phyloP scores from a whole-genome alignment of 805 yeast species.

The Middelhovenomyces tepae region DNA sequence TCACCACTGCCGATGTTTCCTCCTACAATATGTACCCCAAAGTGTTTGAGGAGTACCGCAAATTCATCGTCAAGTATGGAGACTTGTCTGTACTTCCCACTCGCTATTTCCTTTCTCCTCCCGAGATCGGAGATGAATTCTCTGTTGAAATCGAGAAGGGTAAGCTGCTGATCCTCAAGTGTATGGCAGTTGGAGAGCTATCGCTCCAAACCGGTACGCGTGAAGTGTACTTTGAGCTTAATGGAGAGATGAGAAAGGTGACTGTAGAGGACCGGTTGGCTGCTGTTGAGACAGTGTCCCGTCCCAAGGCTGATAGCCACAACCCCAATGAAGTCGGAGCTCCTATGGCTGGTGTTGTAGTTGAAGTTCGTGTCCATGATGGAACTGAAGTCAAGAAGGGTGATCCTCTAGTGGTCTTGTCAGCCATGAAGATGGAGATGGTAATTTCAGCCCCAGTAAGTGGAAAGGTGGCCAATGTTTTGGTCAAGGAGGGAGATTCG shows the following conservation, averaged over 20 bases:
- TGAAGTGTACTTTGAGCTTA: constrained; percentile 95
- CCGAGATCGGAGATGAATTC: constrained; percentile 81
- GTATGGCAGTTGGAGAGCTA: constrained; percentile 88
- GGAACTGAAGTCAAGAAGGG: constrained; percentile 93
- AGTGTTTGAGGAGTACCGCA: constrained; percentile 83
- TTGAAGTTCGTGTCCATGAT: constrained; percentile 84
- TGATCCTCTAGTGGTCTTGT: constrained; percentile 83
- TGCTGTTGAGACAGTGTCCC: constrained; percentile 72
- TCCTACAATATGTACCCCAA: constrained; percentile 97
- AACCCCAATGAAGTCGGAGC: constrained; percentile 93
- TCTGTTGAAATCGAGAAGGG: constrained; percentile 89
- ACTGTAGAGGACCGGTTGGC: constrained; percentile 82
- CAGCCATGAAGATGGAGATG: constrained; percentile 99
- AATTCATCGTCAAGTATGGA: constrained; percentile 68
- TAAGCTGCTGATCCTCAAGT: constrained; percentile 82
- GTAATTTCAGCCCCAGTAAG: constrained; percentile 85
- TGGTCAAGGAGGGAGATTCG: constrained; percentile 83
- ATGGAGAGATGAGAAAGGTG: constrained; percentile 97
- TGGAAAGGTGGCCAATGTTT: constrained; percentile 72
- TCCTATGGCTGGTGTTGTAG: constrained; percentile 98
- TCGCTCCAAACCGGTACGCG: constrained; percentile 78
- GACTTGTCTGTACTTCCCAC: constrained; percentile 94
- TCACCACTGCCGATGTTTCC: constrained; percentile 85
- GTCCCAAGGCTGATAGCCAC: constrained; percentile 84
- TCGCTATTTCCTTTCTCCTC: constrained; percentile 78